A percentile compares a stretch with the other conserved stretches of the same genome.
Conservation (phyloP, 2,329 filamentous ascomycete genomes). For the Sphaceloma murrayae region DNA sequence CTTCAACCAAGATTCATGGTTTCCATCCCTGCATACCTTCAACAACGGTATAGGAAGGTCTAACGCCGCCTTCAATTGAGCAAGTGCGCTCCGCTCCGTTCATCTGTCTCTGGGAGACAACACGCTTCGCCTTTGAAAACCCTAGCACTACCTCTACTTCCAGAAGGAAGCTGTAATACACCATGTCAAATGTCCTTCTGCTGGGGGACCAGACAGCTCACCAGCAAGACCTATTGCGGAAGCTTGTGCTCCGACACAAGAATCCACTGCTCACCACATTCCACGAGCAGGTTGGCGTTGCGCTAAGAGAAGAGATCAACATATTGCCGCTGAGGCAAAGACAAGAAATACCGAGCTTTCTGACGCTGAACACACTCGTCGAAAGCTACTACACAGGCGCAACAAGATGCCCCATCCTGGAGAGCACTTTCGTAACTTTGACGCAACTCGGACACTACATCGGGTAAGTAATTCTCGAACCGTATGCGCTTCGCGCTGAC, state of each 20-base stretch:
- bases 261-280: conserved; percentile 54
- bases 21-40: background rate
- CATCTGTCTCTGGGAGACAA: no score
- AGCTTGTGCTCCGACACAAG: conserved; percentile 39
- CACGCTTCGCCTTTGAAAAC: background rate
- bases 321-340: conserved; percentile 48
- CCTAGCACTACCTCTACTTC: background rate
- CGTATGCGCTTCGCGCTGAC: conserved; percentile 24
- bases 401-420: conserved; percentile 51
- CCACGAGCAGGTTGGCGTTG: conserved; percentile 48
- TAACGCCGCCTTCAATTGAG: no score
- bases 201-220: conserved; percentile 65
- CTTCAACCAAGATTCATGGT: conserved; percentile 5
- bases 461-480: conserved; percentile 42
- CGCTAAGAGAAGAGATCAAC: conserved; percentile 52
- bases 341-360: conserved; percentile 51
- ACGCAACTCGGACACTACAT: conserved; percentile 61
- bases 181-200: conserved; percentile 46
- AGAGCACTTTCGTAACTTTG: conserved; percentile 55
- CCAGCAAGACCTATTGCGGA: conserved; percentile 52
- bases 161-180: background rate
- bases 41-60: no score
- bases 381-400: conserved; percentile 52
- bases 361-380: conserved; percentile 54
- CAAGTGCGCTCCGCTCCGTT: no score